These are phyloP conservation scores for Rhizopogon sp. DNA, from an alignment of 768 basidiomycete genomes.

Conservation along the genomic window DNA sequence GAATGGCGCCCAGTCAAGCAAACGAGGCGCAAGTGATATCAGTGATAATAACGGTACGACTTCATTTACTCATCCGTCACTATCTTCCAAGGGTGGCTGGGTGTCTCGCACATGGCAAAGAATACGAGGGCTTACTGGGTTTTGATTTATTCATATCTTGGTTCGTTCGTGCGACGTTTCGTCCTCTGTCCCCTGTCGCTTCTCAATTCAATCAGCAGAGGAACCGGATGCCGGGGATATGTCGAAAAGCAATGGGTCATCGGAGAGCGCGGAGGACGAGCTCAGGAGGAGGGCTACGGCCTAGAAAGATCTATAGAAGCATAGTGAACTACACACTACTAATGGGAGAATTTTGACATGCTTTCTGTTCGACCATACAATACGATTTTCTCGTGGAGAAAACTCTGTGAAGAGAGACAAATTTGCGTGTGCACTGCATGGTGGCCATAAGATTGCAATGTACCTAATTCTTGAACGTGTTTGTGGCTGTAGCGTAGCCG, in stretches of 20 bases:
- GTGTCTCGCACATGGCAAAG: slow-evolving; percentile 63
- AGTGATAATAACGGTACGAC: slow-evolving; percentile 67
- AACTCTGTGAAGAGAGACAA: neutral
- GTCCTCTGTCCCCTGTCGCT: slow-evolving; percentile 15
- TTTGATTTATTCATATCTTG: slow-evolving; percentile 60
- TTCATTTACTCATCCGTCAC: slow-evolving; percentile 55
- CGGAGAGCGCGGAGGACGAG: slow-evolving; percentile 38
- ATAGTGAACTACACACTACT: slow-evolving; percentile 9
- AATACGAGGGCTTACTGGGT: slow-evolving; percentile 64
- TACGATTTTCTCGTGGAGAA: slow-evolving; percentile 1
- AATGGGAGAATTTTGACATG: slow-evolving; percentile 11
- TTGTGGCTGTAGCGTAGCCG: neutral
- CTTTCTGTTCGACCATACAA: neutral
- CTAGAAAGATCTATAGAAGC: slow-evolving; percentile 27
- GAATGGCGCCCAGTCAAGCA: slow-evolving; percentile 14
- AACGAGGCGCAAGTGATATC: slow-evolving; percentile 16
- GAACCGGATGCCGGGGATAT: slow-evolving; percentile 14
- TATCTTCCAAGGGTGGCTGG: slow-evolving; percentile 57
- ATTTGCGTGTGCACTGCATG: slow-evolving; percentile 1
- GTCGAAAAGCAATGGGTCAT: slow-evolving; percentile 26
- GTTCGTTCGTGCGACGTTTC: slow-evolving; percentile 32
- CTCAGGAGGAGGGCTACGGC: slow-evolving; percentile 48
- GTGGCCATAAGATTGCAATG: neutral
- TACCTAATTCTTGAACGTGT: slow-evolving; percentile 2
- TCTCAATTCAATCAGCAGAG: slow-evolving; percentile 28